Base-by-base conservation (phyloP, 257 asterid genomes). In the Scutellaria barbata region DNA sequence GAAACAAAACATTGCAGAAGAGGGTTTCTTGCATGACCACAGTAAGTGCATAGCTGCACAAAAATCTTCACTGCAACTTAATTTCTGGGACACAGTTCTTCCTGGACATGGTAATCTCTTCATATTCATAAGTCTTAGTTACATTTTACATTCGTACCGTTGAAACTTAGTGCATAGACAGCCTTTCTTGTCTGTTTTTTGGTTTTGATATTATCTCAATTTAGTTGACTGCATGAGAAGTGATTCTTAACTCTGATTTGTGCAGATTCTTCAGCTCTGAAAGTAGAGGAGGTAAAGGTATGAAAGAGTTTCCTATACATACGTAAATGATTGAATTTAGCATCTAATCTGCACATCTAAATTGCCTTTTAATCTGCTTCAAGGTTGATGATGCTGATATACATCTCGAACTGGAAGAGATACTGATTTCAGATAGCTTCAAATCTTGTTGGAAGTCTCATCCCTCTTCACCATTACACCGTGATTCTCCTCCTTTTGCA, bases 11-110 rank as follows among this genome's bases (percentile, higher is more conserved):
- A 66, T 80, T 74, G 86, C 84, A 1, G 90, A 83, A 70, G 90
- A 85, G 75, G 69, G 85, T 48, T 85, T 87, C 83, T 73, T 84
- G 77, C 96, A 87, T 33, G 90, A 89, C 78, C 96, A 89, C 67
- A 68, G 48, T 25, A 89, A 89, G 81, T 89, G 96, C 70, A 63
- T 78, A n/a, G 86, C 80, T 64, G 88, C 95, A 37, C 89, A 85
- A 45, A 69, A 75, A 43, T 69, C 81, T 6, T 51, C 56, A 10
- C 11, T 12, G 47, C 71, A 76, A 3, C 74, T 33, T 10, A 12
- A 76, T 80, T 84, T 89, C 79, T 75, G 83, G 85, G 88, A 87
- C 66, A 77, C 75, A 3, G 86, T 84, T 78, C 84, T 81, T 76
- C 96, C 96, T 57, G 90, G 87, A 77, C 85, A 72, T 51, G 87